Conservation (phyloP, 148 eudicot species). For the Rhododendron griersonianum region DNA sequence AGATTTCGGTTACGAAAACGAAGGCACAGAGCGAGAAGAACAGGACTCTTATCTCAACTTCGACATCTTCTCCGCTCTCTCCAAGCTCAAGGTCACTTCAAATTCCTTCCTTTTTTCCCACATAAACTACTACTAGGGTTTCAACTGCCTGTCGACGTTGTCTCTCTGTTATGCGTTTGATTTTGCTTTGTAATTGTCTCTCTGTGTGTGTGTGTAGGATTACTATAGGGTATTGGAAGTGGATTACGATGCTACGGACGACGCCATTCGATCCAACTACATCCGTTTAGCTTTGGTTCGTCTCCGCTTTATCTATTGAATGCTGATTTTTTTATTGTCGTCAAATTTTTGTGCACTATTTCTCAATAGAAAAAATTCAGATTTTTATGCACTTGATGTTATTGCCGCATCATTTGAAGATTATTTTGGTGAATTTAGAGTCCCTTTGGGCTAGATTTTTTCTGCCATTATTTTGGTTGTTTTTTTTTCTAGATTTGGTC, state of each 20-base stretch:
- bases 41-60: conserved; percentile 47
- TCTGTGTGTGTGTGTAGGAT: conserved; percentile 41
- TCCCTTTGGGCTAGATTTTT: not conserved
- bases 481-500: not conserved
- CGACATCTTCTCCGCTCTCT: conserved; percentile 49
- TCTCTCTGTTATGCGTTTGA: not conserved
- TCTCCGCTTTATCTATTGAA: not conserved
- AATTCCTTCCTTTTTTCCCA: not conserved
- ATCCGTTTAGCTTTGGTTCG: conserved; percentile 89
- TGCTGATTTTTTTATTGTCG: not conserved
- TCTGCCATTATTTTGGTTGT: not conserved
- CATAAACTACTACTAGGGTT: not conserved
- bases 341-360: not conserved
- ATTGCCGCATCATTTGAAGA: not conserved
- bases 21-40: conserved; percentile 17
- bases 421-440: not conserved
- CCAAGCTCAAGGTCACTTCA: conserved; percentile 62
- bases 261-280: conserved; percentile 76
- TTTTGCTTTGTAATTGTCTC: not conserved
- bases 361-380: not conserved
- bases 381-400: not conserved
- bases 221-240: conserved; percentile 81
- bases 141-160: not conserved
- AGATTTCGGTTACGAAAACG: conserved; percentile 18
- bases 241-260: conserved; percentile 87